A percentile compares a stretch with the other conserved stretches of the same genome.
Conservation (phyloP, 2,329 filamentous ascomycete species). For the Botrytis squamosa region DNA sequence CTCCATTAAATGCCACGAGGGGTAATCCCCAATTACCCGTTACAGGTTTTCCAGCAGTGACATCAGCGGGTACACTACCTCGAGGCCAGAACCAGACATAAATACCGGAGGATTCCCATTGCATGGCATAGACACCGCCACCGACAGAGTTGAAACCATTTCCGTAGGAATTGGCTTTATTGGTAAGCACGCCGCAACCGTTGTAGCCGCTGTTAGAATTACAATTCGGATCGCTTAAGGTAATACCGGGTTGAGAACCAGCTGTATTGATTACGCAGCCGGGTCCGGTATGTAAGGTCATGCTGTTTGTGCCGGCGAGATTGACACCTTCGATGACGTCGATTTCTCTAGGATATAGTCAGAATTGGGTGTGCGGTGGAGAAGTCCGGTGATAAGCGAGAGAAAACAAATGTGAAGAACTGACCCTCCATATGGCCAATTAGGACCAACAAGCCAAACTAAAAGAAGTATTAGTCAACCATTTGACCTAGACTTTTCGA, state of each 20-base stretch:
- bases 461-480: background rate
- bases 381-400: too few species aligned
- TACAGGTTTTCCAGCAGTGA: slow-evolving; percentile 59
- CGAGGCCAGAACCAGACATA: slow-evolving; percentile 81
- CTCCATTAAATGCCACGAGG: slow-evolving; percentile 65
- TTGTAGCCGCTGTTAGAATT: slow-evolving; percentile 49
- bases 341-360: slow-evolving; percentile 55
- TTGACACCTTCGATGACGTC: slow-evolving; percentile 81
- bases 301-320: slow-evolving; percentile 53
- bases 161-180: slow-evolving; percentile 58
- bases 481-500: background rate
- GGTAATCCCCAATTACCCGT: slow-evolving; percentile 67
- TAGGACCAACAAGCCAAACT: slow-evolving; percentile 54
- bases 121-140: slow-evolving; percentile 71
- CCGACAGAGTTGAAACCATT: slow-evolving; percentile 67
- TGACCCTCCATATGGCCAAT: slow-evolving; percentile 62
- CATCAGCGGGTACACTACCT: slow-evolving; percentile 60
- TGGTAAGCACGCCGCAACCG: slow-evolving; percentile 59
- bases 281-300: slow-evolving; percentile 66
- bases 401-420: rapidly evolving
- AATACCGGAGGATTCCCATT: slow-evolving; percentile 74
- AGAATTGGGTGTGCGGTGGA: background rate
- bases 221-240: slow-evolving; percentile 55
- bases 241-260: slow-evolving; percentile 45
- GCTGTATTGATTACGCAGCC: slow-evolving; percentile 57